A percentile compares a stretch with the other conserved stretches of the same genome.
These are phyloP conservation scores for Dictyostelium citrinum DNA, from an alignment of 78 protist genomes.

Conservation along the genomic window DNA sequence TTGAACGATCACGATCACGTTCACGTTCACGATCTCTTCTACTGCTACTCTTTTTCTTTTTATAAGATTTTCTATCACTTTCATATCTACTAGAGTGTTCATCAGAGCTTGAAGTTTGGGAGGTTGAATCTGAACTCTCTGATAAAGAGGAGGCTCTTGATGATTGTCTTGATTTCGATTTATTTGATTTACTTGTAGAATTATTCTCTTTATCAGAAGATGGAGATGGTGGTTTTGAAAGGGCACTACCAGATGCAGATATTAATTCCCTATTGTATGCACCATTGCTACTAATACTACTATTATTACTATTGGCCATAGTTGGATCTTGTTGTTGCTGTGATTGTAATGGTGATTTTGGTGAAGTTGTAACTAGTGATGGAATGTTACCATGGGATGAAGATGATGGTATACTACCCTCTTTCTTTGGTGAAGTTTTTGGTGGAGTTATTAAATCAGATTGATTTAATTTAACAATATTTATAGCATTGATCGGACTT, in stretches of 20 bases:
- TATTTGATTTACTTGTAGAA: background rate
- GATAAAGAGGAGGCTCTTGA: constrained; percentile 51
- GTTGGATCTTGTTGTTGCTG: constrained; percentile 7
- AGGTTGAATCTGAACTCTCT: constrained; percentile 33
- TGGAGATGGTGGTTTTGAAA: constrained; percentile 56
- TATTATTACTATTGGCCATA: background rate
- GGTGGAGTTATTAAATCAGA: constrained; percentile 41
- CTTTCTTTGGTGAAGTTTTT: constrained; percentile 41
- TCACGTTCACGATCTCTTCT: constrained; percentile 21
- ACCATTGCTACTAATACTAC: background rate
- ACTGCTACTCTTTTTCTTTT: background rate
- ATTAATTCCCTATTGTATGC: background rate
- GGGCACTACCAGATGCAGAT: background rate
- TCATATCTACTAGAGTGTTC: constrained; percentile 28
- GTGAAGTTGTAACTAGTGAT: background rate
- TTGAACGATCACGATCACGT: background rate
- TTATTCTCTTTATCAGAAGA: constrained; percentile 37
- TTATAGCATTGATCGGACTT: constrained; percentile 10
- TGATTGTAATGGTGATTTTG: background rate
- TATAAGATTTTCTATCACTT: background rate
- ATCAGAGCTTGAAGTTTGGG: constrained; percentile 39
- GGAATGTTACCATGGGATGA: background rate
- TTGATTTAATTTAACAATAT: constrained; percentile 18
- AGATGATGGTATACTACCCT: background rate
- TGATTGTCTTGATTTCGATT: constrained; percentile 25